Base-by-base conservation (phyloP, 1,284 basidiomycete genomes). In the Blastosporella zonata region DNA sequence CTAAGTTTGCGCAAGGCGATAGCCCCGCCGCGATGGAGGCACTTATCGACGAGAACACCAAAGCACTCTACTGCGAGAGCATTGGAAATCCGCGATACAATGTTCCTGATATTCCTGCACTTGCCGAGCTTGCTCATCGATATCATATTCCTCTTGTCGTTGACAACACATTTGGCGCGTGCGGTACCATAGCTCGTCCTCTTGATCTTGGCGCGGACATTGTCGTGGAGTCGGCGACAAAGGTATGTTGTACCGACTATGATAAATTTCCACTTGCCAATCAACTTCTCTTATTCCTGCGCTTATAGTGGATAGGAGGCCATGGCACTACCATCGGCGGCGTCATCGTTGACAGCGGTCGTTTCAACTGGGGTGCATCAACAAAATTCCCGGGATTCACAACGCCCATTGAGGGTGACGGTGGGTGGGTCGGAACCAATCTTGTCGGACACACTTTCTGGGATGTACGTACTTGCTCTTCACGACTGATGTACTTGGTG, bases 141-240 rank as follows among this genome's bases (percentile, higher is more conserved):
- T 62, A 82, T 45, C 72, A 73, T 2, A 77, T 89, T 23, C 87
- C 86, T 0, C 64, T 90, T 35, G 76, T 90, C 25, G 87, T 90
- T 0, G 88, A 91, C 65, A 90, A 90, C 67, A 90, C 87, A 0
- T 90, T 90, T 56, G 88, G 88, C 47, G 79, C 84, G 59, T 84
- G 82, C 53, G 84, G 78, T 64, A 57, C 51, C 61, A 68, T 84
- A 17, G 58, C 82, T 36, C 71, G 77, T 2, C 87, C 87, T n/a
- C 81, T 89, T 33, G 79, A 84, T 34, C 75, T 81, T 49, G 88
- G 88, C 21, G 87, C 85, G 42, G 81, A 91, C 59, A 85, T 91
- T 47, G 77, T 90, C 54, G 61, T 74, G 69, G 33, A 47, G 23
- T 56, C 45, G 5, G 50, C 49, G 5, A 50, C 47, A 13, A 49